Evolutionary conservation across 208 protist genomes (phyloP), one percentile per base, ranked within the genome.

Genomic region (Trypanosoma melophagium): DNA sequence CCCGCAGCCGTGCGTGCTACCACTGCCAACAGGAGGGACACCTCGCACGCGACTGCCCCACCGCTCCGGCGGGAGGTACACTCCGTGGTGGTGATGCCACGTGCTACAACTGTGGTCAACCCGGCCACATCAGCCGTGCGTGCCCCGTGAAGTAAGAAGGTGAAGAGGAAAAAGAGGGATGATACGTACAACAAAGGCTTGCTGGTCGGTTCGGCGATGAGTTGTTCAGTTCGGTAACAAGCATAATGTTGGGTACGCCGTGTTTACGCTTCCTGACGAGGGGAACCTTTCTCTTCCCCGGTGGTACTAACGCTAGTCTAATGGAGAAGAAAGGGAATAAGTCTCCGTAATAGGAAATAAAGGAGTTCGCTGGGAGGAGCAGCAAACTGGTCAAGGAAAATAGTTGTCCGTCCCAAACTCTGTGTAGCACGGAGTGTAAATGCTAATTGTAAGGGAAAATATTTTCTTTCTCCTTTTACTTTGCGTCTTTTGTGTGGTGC

Each of bases 31-130:
- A 92, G 63, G 69, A 72, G 10, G 90, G 76, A 24, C 79, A 84
- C 76, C 67, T 84, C 47, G 53, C 64, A 44, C 66, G 69, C 42
- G 76, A 84, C 57, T 84, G 80, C 69, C 79, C 81, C 71, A 73
- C 73, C 57, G 64, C 61, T 55, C 63, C 59, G 45, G 51, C 63
- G 24, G 84, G 82, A 54, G 53, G 59, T 57, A 53, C 51, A 49
- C 25, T 41, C 49, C 70, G 65, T 59, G 73, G 71, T 51, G 55
- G 55, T 47, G 79, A 84, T 65, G 66, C 68, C 55, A 67, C 78
- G 42, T 96, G 91, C 76, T 96, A 93, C 77, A 95, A 87, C 75
- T 96, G 90, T 68, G 79, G 86, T 45, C 50, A 94, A 69, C 16
- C 73, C 12, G 92, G 92, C 61, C 92, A 96, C 80, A 76, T 95